These are phyloP conservation scores for Coffea humblotiana DNA, from an alignment of 305 asterid species.

Conservation along the genomic window DNA sequence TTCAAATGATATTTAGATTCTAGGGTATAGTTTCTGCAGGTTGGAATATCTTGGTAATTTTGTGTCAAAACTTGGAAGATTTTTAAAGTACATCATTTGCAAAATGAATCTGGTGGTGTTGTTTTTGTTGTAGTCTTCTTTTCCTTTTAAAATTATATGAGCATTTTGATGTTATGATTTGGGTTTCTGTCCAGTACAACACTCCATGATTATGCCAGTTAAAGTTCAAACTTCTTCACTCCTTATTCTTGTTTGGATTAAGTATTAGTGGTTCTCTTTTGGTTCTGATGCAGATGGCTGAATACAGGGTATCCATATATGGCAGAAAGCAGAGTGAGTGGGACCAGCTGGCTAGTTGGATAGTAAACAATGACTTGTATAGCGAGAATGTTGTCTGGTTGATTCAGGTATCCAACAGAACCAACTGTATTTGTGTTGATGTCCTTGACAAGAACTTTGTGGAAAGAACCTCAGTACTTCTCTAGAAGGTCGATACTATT, in stretches of 20 bases:
- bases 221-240: background rate
- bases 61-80: background rate
- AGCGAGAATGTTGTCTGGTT: constrained; percentile 97
- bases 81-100: background rate
- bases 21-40: background rate
- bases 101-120: background rate
- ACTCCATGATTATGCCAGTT: background rate
- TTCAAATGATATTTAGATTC: background rate
- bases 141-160: no score
- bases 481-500: background rate
- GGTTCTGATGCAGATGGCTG: constrained; percentile 75
- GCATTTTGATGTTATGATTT: background rate
- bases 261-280: background rate
- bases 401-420: constrained; percentile 68
- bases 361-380: constrained; percentile 83
- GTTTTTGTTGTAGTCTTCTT: background rate
- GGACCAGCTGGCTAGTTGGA: constrained; percentile 99
- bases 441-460: background rate
- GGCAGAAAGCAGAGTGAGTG: constrained; percentile 98
- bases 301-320: constrained; percentile 81
- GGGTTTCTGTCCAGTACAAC: background rate
- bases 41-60: background rate
- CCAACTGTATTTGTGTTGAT: background rate
- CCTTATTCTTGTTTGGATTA: background rate
- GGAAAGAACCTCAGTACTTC: background rate